Base-by-base conservation (phyloP, 352 stramenopile species). In the Thraustochytrium striatum region DNA sequence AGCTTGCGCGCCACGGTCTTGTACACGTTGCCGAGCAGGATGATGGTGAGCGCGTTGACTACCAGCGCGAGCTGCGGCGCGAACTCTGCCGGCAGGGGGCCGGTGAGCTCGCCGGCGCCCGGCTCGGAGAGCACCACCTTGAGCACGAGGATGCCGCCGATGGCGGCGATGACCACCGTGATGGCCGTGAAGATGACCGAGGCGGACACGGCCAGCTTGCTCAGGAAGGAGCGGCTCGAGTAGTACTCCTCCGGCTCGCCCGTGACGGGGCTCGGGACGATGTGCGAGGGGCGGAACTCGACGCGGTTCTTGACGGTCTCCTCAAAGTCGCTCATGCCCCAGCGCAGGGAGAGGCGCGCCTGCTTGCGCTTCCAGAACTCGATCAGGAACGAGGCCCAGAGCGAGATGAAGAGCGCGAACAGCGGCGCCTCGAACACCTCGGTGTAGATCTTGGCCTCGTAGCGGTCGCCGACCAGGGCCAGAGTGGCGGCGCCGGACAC, bases 1-100 rank as follows among this genome's bases (percentile, higher is more conserved):
- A 99, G 84, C 57, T 89, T 89, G 32, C 91, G 87, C 3, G 95
- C 95, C 30, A 99, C 84, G 58, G 78, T 85, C 62, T 90, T 92
- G 61, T 98, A 96, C 16, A 94, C 86, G 68, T 89, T 93, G 82
- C 98, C 98, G 53, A 98, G 87, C 21, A 98, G 78, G 59, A 95
- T 84, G 84, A 98, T 96, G 78, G 93, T 90, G 7, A 99, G 81
- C 0, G 91, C 91, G 72, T 94, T 95, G 25, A 86, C 70, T 9
- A 80, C 55, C 19, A 72, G 58, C 3, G 70, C 70, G 32, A 80
- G 21, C 58, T 70, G 55, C n/a, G 55, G 55, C 19, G 70, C 70
- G 25, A 70, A 5, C 2, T 32, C 21, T 13, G 52, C 35, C 8
- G 55, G 70, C 16, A 80, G 25, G 16, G 1, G 1, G 35, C 70